Percentiles rank a stretch among this genome's conserved stretches.
Evolutionary conservation across 768 basidiomycete genomes (phyloP).

Genomic region (Rhodotorula paludigena): DNA sequence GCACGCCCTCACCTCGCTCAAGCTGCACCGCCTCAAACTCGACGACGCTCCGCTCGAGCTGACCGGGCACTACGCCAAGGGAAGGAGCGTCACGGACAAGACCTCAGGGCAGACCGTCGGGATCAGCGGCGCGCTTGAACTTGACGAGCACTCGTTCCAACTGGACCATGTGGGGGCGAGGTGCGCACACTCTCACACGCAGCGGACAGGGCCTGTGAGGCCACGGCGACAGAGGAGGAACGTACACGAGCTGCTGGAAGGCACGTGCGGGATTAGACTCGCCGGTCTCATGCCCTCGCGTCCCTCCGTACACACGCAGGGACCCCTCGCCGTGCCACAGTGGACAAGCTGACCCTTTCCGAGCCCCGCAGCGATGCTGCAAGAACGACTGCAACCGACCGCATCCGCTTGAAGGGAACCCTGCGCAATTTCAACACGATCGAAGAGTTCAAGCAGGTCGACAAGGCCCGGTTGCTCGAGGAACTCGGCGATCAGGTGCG

Average conservation of each 20-base stretch:
- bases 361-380: too few species aligned
- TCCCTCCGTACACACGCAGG: too few species aligned
- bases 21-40: constrained; percentile 83
- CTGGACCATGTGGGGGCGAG: not conserved
- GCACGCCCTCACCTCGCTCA: constrained; percentile 80
- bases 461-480: constrained; percentile 84
- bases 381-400: not conserved
- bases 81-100: constrained; percentile 67
- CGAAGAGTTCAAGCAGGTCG: constrained; percentile 84
- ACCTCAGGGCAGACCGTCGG: constrained; percentile 69
- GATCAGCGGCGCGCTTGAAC: constrained; percentile 55
- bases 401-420: constrained; percentile 57
- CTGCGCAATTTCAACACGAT: constrained; percentile 97
- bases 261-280: too few species aligned
- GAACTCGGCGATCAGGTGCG: constrained; percentile 61
- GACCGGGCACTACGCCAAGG: constrained; percentile 64
- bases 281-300: too few species aligned
- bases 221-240: too few species aligned
- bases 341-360: not conserved
- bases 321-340: too few species aligned
- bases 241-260: too few species aligned
- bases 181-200: not conserved
- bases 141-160: constrained; percentile 37
- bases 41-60: constrained; percentile 66
- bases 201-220: too few species aligned